These are phyloP conservation scores for Pluteus cervinus DNA, from an alignment of 768 basidiomycete species.

Conservation along the genomic window DNA sequence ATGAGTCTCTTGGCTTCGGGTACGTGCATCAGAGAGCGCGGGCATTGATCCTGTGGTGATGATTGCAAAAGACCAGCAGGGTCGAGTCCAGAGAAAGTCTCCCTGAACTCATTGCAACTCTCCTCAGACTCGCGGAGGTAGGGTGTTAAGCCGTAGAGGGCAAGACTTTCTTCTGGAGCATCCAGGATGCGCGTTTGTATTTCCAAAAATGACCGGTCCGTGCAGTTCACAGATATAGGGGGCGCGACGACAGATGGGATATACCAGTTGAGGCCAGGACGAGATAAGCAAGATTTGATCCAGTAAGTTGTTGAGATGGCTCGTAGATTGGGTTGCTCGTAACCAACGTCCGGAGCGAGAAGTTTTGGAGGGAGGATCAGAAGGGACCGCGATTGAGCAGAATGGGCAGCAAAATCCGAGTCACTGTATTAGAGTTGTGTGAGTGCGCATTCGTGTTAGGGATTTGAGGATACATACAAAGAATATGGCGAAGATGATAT, in stretches of 20 bases:
- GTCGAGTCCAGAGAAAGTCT: constrained; percentile 53
- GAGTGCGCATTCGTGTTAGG: no score
- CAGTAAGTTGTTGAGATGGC: constrained; percentile 60
- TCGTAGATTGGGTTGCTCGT: constrained; percentile 46
- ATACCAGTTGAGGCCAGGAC: constrained; percentile 78
- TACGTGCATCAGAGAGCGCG: constrained; percentile 80
- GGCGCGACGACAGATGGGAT: constrained; percentile 84
- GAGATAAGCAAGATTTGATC: constrained; percentile 75
- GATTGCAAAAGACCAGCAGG: constrained; percentile 59
- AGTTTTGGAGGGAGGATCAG: constrained; percentile 26
- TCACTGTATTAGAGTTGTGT: constrained; percentile 36
- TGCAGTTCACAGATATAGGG: constrained; percentile 65
- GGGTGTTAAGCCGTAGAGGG: constrained; percentile 80
- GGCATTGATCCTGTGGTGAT: constrained; percentile 71
- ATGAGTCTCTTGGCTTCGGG: constrained; percentile 94
- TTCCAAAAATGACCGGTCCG: constrained; percentile 76
- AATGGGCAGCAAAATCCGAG: constrained; percentile 40
- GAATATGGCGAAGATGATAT: constrained; percentile 35
- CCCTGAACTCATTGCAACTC: constrained; percentile 40
- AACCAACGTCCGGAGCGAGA: constrained; percentile 25
- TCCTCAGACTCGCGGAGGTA: constrained; percentile 52
- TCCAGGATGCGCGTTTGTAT: constrained; percentile 52
- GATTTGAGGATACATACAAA: constrained; percentile 26
- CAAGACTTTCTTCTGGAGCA: constrained; percentile 68
- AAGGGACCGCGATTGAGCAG: constrained; percentile 24